These are phyloP conservation scores for Ochromonas danica DNA, from an alignment of 108 stramenopile genomes.

Conservation along the genomic window DNA sequence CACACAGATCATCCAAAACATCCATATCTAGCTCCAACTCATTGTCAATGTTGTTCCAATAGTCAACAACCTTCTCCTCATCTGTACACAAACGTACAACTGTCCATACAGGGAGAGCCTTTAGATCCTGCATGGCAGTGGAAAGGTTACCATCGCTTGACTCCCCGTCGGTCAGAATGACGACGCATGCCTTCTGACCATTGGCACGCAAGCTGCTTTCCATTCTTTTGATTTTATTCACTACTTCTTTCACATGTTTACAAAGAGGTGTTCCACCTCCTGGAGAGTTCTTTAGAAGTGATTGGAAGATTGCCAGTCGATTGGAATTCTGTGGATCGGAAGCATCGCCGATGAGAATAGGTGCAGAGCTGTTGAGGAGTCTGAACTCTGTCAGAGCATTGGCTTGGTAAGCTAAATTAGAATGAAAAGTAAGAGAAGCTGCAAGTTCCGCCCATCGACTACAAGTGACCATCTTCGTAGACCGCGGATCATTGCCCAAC, in stretches of 20 bases:
- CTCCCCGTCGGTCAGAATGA: constrained; percentile 78
- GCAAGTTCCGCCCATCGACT: constrained; percentile 20
- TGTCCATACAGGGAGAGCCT: constrained; percentile 74
- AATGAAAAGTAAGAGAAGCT: constrained; percentile 6
- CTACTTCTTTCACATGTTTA: constrained; percentile 68
- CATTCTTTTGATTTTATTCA: constrained; percentile 58
- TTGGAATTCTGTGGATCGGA: neutral
- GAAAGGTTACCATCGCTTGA: constrained; percentile 66
- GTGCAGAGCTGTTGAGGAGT: neutral
- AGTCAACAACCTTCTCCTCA: constrained; percentile 70
- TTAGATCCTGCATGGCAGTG: constrained; percentile 57
- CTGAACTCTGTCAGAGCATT: constrained; percentile 28
- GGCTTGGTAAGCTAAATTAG: neutral
- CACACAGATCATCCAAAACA: constrained; percentile 75
- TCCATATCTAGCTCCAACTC: constrained; percentile 75
- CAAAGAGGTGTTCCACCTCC: constrained; percentile 25
- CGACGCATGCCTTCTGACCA: constrained; percentile 69
- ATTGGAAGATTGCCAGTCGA: neutral
- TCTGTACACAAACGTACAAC: constrained; percentile 82
- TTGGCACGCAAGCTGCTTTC: constrained; percentile 50
- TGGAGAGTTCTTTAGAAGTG: neutral
- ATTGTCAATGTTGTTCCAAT: constrained; percentile 75
- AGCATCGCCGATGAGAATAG: constrained; percentile 8
- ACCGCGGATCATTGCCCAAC: neutral
- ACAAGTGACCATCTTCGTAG: neutral